Evolutionary conservation across 768 basidiomycete genomes (phyloP).

Genomic region (Termitomyces sp.): DNA sequence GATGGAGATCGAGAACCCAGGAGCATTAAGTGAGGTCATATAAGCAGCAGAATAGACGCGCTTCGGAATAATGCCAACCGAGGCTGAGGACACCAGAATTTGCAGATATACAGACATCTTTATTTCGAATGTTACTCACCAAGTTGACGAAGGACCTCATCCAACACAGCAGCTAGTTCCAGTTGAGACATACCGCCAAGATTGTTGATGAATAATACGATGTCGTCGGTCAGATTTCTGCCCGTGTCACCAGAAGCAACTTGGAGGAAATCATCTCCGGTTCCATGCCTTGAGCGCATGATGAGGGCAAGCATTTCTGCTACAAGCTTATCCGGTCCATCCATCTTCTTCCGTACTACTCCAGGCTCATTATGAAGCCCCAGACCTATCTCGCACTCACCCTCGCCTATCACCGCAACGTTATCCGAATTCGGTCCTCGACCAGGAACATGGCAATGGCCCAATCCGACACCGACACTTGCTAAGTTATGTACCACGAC

Average conservation of each 20-base stretch:
- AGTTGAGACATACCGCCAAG: constrained; percentile 47
- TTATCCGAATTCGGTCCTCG: constrained; percentile 19
- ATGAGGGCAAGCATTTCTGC: constrained; percentile 27
- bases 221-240: constrained; percentile 30
- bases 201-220: constrained; percentile 49
- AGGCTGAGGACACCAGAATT: constrained; percentile 18
- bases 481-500: constrained; percentile 26
- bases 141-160: constrained; percentile 36
- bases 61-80: constrained; percentile 25
- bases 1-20: constrained; percentile 50
- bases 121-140: constrained; percentile 21
- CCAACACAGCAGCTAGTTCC: constrained; percentile 47
- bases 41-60: constrained; percentile 44
- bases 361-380: constrained; percentile 57
- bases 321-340: constrained; percentile 24
- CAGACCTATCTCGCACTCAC: constrained; percentile 43
- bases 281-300: constrained; percentile 41
- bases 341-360: constrained; percentile 30
- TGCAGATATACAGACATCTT: background rate
- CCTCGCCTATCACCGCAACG: constrained; percentile 13
- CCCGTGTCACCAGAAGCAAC: constrained; percentile 25
- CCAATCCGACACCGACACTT: constrained; percentile 39
- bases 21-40: constrained; percentile 60
- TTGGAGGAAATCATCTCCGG: constrained; percentile 13
- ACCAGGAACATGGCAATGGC: constrained; percentile 57